These are phyloP conservation scores for Mycena rosella DNA, from an alignment of 768 basidiomycete species.

Conservation along the genomic window DNA sequence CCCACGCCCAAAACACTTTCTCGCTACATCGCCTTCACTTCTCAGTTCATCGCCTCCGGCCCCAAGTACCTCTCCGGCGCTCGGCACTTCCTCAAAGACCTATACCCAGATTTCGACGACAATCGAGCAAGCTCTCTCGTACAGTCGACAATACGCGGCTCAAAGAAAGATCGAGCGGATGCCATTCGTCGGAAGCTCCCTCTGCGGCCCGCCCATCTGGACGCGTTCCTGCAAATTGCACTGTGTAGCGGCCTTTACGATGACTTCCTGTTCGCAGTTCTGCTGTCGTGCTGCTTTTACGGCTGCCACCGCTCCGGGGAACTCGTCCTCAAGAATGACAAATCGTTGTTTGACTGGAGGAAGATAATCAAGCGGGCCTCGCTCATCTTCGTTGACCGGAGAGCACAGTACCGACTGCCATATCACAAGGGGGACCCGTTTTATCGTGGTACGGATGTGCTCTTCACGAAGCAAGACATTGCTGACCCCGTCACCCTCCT, in stretches of 20 bases:
- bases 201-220: slow-evolving; percentile 34
- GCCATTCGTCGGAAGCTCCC: slow-evolving; percentile 40
- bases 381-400: slow-evolving; percentile 27
- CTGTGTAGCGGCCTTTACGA: slow-evolving; percentile 30
- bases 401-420: slow-evolving; percentile 42
- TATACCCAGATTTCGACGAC: slow-evolving; percentile 42
- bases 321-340: slow-evolving; percentile 35
- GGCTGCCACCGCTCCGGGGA: slow-evolving; percentile 44
- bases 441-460: slow-evolving; percentile 41
- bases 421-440: slow-evolving; percentile 49
- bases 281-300: slow-evolving; percentile 45
- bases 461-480: slow-evolving; percentile 36
- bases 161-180: slow-evolving; percentile 37
- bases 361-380: slow-evolving; percentile 44
- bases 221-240: slow-evolving; percentile 26
- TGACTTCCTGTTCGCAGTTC: slow-evolving; percentile 40
- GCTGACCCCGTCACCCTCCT: slow-evolving; percentile 39
- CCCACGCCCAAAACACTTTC: slow-evolving; percentile 39
- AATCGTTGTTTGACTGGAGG: slow-evolving; percentile 38
- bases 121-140: slow-evolving; percentile 36
- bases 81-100: slow-evolving; percentile 39
- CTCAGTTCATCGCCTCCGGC: slow-evolving; percentile 33
- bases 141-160: slow-evolving; percentile 37
- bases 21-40: slow-evolving; percentile 40
- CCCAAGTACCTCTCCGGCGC: slow-evolving; percentile 41